Evolutionary conservation across 257 asterid genomes (phyloP), one percentile per base, ranked within the genome.

Genomic region (Solanum piurae): DNA sequence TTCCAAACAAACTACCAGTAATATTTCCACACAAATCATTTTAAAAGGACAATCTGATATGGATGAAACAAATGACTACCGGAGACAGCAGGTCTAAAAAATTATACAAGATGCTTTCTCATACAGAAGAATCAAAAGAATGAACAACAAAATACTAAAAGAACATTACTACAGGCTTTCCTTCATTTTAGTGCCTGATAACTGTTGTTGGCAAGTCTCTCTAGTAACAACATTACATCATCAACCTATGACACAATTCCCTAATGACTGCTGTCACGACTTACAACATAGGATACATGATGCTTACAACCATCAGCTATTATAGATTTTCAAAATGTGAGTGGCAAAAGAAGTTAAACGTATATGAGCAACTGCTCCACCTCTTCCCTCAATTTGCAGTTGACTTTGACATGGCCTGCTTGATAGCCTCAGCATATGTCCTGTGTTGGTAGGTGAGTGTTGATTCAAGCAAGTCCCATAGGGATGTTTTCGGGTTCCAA

Each of bases 361-460:
- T 80, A 85, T 37, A 60, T 46, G 37, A 31, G 62, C 80, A 86
- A 37, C 77, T 77, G 11, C 64, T 69, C 85, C 33, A 34, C 83
- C 31, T 33, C 52, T 83, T 69, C 36, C 31, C 87, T 92, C 89
- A 94, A 84, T 91, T 92, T 83, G 97, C 94, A 77, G 88, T 88
- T 31, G 95, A 88, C 79, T 90, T 90, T 85, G 98, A 94, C 69
- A 93, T 93, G 86, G 95, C 93, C 91, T 93, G 90, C 92, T 91
- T 95, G 83, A 95, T 84, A 74, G 97, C 98, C 89, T 94, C 95
- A 12, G 98, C 94, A 60, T 94, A 94, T 29, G 95, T 94, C 91
- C 92, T 91, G 92, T 94, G 95, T 85, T 94, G 97, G 91, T 94
- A 94, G 31, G 95, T 94, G 87, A 94, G 97, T 86, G 97, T 94